These are phyloP conservation scores for Kluyveromyces sp. DNA, from an alignment of 1,139 yeast species.

Conservation along the genomic window DNA sequence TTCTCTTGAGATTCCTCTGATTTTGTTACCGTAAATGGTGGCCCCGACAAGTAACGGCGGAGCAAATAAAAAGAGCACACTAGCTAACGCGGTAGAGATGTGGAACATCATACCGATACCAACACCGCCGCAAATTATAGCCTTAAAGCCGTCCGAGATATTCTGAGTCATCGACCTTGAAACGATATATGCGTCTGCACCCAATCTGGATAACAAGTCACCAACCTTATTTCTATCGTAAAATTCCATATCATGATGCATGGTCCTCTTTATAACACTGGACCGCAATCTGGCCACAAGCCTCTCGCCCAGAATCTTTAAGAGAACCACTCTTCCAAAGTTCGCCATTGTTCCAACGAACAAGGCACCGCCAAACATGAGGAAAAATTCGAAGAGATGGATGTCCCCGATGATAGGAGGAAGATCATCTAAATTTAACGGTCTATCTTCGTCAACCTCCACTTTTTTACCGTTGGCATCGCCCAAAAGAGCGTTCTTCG, in stretches of 20 bases:
- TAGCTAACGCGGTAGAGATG: slow-evolving; percentile 73
- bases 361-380: slow-evolving; percentile 48
- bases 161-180: slow-evolving; percentile 83
- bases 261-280: slow-evolving; percentile 63
- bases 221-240: slow-evolving; percentile 92
- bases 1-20: slow-evolving; percentile 64
- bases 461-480: slow-evolving; percentile 1
- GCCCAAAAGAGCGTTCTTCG: slow-evolving; percentile 34
- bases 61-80: slow-evolving; percentile 65
- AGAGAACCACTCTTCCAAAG: slow-evolving; percentile 67
- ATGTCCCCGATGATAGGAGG: slow-evolving; percentile 41
- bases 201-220: slow-evolving; percentile 79
- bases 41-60: slow-evolving; percentile 81
- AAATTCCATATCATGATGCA: slow-evolving; percentile 85
- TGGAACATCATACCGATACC: slow-evolving; percentile 86
- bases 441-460: slow-evolving; percentile 11
- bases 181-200: slow-evolving; percentile 87
- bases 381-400: slow-evolving; percentile 42
- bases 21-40: slow-evolving; percentile 68
- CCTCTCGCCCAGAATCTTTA: slow-evolving; percentile 77
- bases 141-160: slow-evolving; percentile 83
- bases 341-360: slow-evolving; percentile 68
- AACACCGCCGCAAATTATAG: slow-evolving; percentile 69
- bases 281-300: slow-evolving; percentile 79
- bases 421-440: slow-evolving; percentile 31